Conservation (phyloP, 768 basidiomycete genomes). For the Boletus sp. region DNA sequence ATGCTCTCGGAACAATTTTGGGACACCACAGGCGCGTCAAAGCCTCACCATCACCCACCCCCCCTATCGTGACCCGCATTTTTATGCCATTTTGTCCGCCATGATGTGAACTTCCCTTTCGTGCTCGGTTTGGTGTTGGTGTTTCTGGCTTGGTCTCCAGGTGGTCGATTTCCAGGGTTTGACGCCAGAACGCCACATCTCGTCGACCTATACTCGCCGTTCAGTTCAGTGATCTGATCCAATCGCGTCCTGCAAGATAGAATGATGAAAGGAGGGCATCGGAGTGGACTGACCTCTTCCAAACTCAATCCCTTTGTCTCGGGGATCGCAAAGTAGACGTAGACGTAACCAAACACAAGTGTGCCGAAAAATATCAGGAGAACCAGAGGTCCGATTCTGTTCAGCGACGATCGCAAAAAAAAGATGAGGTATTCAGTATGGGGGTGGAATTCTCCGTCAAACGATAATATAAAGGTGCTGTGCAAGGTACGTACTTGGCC, state of each 20-base stretch:
- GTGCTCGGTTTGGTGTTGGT: no score
- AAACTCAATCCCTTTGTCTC: slow-evolving; percentile 76
- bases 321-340: slow-evolving; percentile 76
- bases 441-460: neutral
- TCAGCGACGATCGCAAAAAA: no score
- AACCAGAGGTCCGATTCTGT: slow-evolving; percentile 68
- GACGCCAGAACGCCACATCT: slow-evolving; percentile 63
- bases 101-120: no score
- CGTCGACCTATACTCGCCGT: slow-evolving; percentile 54
- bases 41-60: no score
- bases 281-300: slow-evolving; percentile 50
- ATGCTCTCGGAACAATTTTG: no score
- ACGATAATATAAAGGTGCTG: neutral
- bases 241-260: no score
- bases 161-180: slow-evolving; percentile 58
- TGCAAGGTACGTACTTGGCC: slow-evolving; percentile 34
- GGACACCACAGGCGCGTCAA: no score
- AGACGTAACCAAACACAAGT: slow-evolving; percentile 65
- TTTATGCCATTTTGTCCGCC: no score
- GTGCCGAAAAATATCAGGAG: slow-evolving; percentile 75
- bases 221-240: neutral
- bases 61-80: no score
- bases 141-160: slow-evolving; percentile 37
- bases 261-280: neutral
- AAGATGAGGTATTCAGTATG: neutral